These are phyloP conservation scores for Pistacia vera DNA, from an alignment of 345 rosid species.

Conservation along the genomic window DNA sequence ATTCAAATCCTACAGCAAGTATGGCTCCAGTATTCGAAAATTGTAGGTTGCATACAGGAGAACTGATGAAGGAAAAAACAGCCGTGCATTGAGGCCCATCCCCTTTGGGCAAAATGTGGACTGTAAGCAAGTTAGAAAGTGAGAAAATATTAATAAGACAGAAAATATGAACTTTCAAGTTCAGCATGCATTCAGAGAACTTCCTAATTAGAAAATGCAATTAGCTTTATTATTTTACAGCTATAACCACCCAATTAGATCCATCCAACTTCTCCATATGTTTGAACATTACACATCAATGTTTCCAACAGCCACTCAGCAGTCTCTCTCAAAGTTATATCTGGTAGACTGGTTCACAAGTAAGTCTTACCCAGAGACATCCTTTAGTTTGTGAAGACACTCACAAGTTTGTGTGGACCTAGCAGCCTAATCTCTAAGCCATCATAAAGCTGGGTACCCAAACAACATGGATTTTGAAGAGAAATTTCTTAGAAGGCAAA, in stretches of 20 bases:
- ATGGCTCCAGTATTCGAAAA: slow-evolving; percentile 54
- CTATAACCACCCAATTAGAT: background rate
- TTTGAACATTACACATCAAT: slow-evolving; percentile 3
- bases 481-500: background rate
- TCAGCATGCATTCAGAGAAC: background rate
- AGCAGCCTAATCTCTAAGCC: background rate
- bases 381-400: background rate
- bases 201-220: slow-evolving; percentile 4
- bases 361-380: background rate
- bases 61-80: slow-evolving; percentile 58
- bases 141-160: background rate
- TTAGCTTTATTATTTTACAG: background rate
- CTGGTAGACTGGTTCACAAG: background rate
- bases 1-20: slow-evolving; percentile 81
- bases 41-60: slow-evolving; percentile 55
- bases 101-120: slow-evolving; percentile 51
- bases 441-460: background rate
- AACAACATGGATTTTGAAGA: background rate
- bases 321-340: background rate
- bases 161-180: background rate
- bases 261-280: slow-evolving; percentile 5
- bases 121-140: slow-evolving; percentile 43
- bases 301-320: background rate
- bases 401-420: background rate
- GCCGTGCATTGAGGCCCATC: slow-evolving; percentile 73